A percentile compares a stretch with the other conserved stretches of the same genome.
phyloP scores from a whole-genome alignment of 495 filamentous ascomycete genomes.

The Talaromyces proteolyticus region DNA sequence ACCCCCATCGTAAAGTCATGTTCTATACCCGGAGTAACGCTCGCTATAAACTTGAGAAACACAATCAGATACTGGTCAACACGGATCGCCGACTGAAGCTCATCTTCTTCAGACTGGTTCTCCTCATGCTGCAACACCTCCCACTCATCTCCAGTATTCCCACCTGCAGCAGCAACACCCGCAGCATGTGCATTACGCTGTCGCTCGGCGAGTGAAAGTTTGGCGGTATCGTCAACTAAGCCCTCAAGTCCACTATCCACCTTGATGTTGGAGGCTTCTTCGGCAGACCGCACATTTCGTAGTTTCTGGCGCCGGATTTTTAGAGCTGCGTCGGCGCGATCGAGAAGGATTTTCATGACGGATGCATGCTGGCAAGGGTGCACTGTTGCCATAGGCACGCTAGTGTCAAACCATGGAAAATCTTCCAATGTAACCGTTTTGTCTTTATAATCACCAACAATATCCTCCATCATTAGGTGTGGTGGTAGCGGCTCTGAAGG shows the following conservation, averaged over 20 bases:
- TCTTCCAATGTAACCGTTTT: constrained; percentile 99
- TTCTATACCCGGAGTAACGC: constrained; percentile 94
- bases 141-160: constrained; percentile 72
- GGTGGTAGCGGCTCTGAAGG: constrained; percentile 80
- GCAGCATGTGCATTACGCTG: constrained; percentile 45
- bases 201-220: constrained; percentile 33
- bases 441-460: constrained; percentile 98
- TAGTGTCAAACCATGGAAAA: constrained; percentile 81
- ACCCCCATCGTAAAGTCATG: constrained; percentile 99
- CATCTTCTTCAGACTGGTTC: constrained; percentile 58
- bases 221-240: constrained; percentile 54
- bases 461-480: constrained; percentile 96
- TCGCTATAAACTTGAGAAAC: constrained; percentile 97
- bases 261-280: constrained; percentile 49
- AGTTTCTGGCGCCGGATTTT: constrained; percentile 84
- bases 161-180: constrained; percentile 47
- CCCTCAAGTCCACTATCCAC: constrained; percentile 58
- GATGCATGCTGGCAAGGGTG: constrained; percentile 91
- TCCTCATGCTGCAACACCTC: constrained; percentile 63
- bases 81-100: constrained; percentile 73
- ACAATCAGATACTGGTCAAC: constrained; percentile 98
- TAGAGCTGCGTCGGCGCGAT: constrained; percentile 87
- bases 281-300: constrained; percentile 41
- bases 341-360: constrained; percentile 97
- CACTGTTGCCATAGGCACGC: constrained; percentile 90